These are phyloP conservation scores for Boletellus deceptivus DNA, from an alignment of 1,284 basidiomycete genomes.

Conservation along the genomic window DNA sequence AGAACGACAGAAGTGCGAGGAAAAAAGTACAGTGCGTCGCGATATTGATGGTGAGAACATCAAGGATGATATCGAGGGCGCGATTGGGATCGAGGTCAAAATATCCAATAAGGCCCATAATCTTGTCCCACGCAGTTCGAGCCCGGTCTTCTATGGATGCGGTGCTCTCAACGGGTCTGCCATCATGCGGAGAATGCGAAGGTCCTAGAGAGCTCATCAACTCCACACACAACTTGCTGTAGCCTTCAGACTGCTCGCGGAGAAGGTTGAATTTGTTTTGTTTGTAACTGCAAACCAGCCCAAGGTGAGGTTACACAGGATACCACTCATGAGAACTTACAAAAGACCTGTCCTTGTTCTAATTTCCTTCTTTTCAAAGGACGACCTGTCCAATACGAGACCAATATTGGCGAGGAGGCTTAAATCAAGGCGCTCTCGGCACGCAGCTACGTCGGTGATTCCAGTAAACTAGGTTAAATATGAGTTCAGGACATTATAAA, in stretches of 20 bases:
- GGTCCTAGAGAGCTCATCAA: conserved; percentile 78
- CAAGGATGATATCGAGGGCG: conserved; percentile 90
- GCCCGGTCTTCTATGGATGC: conserved; percentile 62
- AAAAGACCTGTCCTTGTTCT: conserved; percentile 75
- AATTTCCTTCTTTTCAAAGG: conserved; percentile 73
- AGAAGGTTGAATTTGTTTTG: conserved; percentile 98
- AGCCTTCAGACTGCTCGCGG: conserved; percentile 96
- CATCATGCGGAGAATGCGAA: conserved; percentile 60
- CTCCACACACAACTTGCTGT: conserved; percentile 87
- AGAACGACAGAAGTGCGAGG: conserved; percentile 78
- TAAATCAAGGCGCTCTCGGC: conserved; percentile 72
- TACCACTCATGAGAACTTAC: conserved; percentile 46
- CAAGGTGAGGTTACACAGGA: conserved; percentile 6
- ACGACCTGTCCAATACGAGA: conserved; percentile 59
- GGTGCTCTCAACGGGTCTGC: conserved; percentile 57
- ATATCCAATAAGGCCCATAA: conserved; percentile 89
- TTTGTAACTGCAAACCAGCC: conserved; percentile 70
- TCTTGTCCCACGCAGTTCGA: conserved; percentile 78
- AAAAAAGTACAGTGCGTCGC: conserved; percentile 91
- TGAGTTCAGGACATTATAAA: conserved; percentile 4
- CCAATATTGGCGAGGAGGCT: conserved; percentile 57
- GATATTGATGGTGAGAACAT: conserved; percentile 84
- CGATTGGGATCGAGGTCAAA: conserved; percentile 96
- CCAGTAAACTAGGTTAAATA: conserved; percentile 29
- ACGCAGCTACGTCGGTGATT: conserved; percentile 56